Percentiles rank a stretch among this genome's conserved stretches.
phyloP scores from a whole-genome alignment of 805 yeast species.

The Hanseniaspora lindneri region DNA sequence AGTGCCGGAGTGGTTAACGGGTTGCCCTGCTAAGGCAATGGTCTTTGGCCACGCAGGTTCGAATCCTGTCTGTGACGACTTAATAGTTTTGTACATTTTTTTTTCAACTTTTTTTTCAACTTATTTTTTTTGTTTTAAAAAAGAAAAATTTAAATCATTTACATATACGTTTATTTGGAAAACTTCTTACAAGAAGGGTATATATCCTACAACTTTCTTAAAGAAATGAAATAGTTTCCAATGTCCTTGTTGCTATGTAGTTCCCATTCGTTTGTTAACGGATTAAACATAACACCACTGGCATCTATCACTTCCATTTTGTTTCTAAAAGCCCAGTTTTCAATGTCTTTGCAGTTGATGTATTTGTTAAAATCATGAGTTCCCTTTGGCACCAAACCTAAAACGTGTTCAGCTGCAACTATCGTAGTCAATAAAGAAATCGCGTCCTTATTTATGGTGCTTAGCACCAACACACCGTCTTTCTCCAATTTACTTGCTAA shows the following conservation, averaged over 20 bases:
- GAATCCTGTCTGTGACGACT: slow-evolving; percentile 17
- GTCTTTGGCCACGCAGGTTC: slow-evolving; percentile 17
- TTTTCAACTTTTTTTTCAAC: no score
- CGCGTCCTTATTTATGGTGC: slow-evolving; percentile 84
- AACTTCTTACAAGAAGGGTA: no score
- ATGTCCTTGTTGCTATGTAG: slow-evolving; percentile 46
- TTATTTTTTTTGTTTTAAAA: no score
- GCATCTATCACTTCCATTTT: slow-evolving; percentile 48
- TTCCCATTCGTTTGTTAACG: slow-evolving; percentile 67
- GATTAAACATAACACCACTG: slow-evolving; percentile 74
- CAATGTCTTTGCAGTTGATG: slow-evolving; percentile 62
- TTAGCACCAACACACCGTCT: slow-evolving; percentile 75
- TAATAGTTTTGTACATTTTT: background rate
- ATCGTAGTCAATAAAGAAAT: slow-evolving; percentile 89
- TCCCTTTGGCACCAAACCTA: slow-evolving; percentile 77
- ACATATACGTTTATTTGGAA: no score
- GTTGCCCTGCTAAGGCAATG: slow-evolving; percentile 17
- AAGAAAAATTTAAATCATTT: no score
- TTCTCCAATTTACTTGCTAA: slow-evolving; percentile 56
- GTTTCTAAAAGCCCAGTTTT: slow-evolving; percentile 40
- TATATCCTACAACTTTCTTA: slow-evolving; percentile 34
- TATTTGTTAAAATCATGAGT: slow-evolving; percentile 84
- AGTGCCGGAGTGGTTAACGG: slow-evolving; percentile 17
- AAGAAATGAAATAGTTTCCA: slow-evolving; percentile 87
- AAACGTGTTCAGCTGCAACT: slow-evolving; percentile 70